Evolutionary conservation across 768 basidiomycete genomes (phyloP), one percentile per base, ranked within the genome.

Genomic region (Pholiota conissans): DNA sequence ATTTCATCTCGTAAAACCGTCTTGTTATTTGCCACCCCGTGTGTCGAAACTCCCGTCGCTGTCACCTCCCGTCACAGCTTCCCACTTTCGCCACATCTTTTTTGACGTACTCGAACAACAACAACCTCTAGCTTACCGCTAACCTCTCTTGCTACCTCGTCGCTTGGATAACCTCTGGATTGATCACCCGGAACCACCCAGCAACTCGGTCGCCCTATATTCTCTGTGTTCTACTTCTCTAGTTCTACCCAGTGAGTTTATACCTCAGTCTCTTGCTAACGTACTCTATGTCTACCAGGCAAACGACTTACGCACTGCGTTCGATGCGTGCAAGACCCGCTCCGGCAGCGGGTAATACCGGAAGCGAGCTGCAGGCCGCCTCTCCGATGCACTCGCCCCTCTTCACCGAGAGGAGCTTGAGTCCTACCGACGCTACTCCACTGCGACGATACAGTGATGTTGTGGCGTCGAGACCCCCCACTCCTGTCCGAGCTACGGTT

Each of bases 161-260:
- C 46, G 32, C 46, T 56, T 37, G 55, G 55, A 35, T 8, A n/a
- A 8, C 6, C 46, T 37, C 24, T 34, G 55, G 55, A 1, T 39
- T 56, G 55, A 56, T 56, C 55, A 56, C 55, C 55, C 47, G 55
- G 46, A 47, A 27, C 55, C 20, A 48, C n/a, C 55, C 55, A 56
- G 55, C 35, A 48, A 20, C 46, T 20, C 7, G 39, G 39, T n/a
- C 39, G 7, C 16, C 39, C 18, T 18, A 3, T 3, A 3, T 20
- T 40, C 39, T 16, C 16, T 40, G 16, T 3, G 3, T 18, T 40
- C 39, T 2, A 40, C 11, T 18, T 20, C 3, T 20, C 16, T 40
- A 13, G 6, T 13, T 32, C 13, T 13, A 32, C 30, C 30, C 30
- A 32, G 30, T 32, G 30, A 32, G 30, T 32, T 32, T 13, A 32